Evolutionary conservation across 2,329 filamentous ascomycete genomes (phyloP).

Genomic region (Aspergillus udagawae): DNA sequence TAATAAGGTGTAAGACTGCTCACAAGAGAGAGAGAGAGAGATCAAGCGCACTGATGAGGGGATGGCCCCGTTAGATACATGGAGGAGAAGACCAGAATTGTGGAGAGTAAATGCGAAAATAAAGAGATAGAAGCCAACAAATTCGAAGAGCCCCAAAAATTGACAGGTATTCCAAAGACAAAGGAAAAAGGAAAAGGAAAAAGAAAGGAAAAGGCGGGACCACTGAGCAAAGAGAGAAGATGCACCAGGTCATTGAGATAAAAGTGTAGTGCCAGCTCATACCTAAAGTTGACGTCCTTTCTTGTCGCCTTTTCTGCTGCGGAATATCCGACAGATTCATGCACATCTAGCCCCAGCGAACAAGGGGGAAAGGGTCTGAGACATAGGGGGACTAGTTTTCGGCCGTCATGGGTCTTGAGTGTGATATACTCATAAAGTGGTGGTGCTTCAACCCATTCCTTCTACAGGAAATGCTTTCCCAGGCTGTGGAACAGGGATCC

Average conservation of each 20-base stretch:
- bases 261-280: constrained; percentile 1
- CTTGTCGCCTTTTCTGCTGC: constrained; percentile 5
- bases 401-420: constrained; percentile 6
- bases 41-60: neutral
- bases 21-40: neutral
- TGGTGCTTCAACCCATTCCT: constrained; percentile 14
- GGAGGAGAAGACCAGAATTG: neutral
- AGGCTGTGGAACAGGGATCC: constrained; percentile 29
- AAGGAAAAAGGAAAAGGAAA: constrained; percentile 4
- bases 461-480: constrained; percentile 18
- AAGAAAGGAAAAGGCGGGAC: constrained; percentile 2
- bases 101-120: neutral
- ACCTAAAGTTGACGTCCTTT: neutral
- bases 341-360: constrained; percentile 9
- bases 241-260: neutral
- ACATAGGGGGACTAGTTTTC: neutral
- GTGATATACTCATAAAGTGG: constrained; percentile 6
- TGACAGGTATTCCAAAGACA: neutral
- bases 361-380: constrained; percentile 4
- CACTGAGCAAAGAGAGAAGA: neutral
- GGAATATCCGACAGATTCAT: constrained; percentile 8
- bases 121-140: neutral
- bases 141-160: neutral
- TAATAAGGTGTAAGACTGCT: neutral
- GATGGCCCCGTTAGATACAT: neutral